Conservation (phyloP, 2,329 filamentous ascomycete species). For the Periconia sp. region DNA sequence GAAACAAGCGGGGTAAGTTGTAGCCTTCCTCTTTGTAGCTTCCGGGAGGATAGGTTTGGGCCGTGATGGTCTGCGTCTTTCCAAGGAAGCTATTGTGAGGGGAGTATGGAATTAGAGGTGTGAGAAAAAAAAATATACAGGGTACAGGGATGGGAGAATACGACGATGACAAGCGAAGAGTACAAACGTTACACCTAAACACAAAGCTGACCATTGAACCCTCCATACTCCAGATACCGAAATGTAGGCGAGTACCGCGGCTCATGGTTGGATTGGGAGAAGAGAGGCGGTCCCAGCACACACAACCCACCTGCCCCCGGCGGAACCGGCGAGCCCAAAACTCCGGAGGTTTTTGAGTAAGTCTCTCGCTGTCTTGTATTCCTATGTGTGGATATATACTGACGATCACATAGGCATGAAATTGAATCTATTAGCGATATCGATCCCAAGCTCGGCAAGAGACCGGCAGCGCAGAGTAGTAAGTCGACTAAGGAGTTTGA, state of each 20-base stretch:
- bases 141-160: too few species aligned
- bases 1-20: conserved; percentile 71
- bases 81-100: too few species aligned
- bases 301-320: conserved; percentile 19
- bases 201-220: background rate
- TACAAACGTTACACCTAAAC: too few species aligned
- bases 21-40: conserved; percentile 45
- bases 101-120: background rate
- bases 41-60: background rate
- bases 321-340: conserved; percentile 20
- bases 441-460: background rate
- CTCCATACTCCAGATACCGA: conserved; percentile 52
- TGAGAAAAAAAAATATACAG: background rate
- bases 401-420: background rate
- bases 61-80: too few species aligned
- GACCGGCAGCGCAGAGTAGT: background rate
- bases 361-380: too few species aligned
- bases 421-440: background rate
- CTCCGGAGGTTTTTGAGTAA: background rate
- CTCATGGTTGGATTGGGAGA: conserved; percentile 82
- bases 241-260: conserved; percentile 72
- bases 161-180: too few species aligned
- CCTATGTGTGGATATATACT: too few species aligned
- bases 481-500: background rate
- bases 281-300: conserved; percentile 62